phyloP scores from a whole-genome alignment of 139 green algal genomes.

The Picochlorum sp. region DNA sequence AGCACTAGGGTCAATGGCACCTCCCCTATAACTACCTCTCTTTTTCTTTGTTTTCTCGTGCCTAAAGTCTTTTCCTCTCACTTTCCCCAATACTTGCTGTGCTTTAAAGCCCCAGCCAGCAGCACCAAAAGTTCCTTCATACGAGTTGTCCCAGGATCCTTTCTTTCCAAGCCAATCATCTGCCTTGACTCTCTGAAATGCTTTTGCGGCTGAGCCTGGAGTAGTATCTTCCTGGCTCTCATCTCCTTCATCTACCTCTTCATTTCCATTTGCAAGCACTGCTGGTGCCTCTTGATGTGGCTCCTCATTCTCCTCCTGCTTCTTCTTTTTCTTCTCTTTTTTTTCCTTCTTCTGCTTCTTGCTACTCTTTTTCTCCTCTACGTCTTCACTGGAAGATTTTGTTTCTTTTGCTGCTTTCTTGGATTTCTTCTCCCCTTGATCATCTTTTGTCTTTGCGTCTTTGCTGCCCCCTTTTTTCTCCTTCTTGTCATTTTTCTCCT shows the following conservation, averaged over 20 bases:
- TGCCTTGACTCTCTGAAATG: conserved; percentile 75
- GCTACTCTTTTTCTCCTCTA: neutral
- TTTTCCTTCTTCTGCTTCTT: neutral
- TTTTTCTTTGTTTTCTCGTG: conserved; percentile 99
- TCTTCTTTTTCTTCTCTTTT: conserved; percentile 8
- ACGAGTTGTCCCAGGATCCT: conserved; percentile 67
- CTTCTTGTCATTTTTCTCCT: conserved; percentile 23
- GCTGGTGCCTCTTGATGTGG: conserved; percentile 13
- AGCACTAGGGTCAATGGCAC: conserved; percentile 68
- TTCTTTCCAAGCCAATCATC: conserved; percentile 75
- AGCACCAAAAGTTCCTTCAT: conserved; percentile 55
- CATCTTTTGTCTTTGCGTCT: neutral
- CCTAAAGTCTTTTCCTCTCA: conserved; percentile 83
- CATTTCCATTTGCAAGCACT: neutral
- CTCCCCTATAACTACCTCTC: conserved; percentile 84
- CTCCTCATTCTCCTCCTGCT: conserved; percentile 24
- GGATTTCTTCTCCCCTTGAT: neutral
- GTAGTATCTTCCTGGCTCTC: conserved; percentile 11
- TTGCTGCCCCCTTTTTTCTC: conserved; percentile 18
- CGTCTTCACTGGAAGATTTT: neutral
- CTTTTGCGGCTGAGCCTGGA: conserved; percentile 28
- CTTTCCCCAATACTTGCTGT: conserved; percentile 75
- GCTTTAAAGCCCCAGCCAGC: conserved; percentile 89
- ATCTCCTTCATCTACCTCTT: conserved; percentile 1
- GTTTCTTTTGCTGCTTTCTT: conserved; percentile 5